These are phyloP conservation scores for Colletotrichum brevisporum DNA, from an alignment of 2,329 filamentous ascomycete genomes.

Conservation along the genomic window DNA sequence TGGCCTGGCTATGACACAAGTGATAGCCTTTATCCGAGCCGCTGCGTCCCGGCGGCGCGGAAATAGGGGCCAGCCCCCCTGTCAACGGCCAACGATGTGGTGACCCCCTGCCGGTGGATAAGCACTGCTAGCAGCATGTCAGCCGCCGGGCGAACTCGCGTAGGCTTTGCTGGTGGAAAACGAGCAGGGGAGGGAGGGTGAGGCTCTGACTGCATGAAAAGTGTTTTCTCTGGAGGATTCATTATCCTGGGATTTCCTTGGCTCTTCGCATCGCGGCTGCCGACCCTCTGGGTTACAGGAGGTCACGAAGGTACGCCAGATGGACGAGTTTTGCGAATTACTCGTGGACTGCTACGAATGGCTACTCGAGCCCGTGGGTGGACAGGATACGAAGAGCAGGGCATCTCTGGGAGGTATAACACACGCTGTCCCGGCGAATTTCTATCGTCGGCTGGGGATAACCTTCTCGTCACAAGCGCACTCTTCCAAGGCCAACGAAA, in stretches of 20 bases:
- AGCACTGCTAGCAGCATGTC: conserved; percentile 13
- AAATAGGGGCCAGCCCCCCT: background rate
- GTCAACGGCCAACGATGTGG: conserved; percentile 12
- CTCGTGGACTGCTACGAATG: conserved; percentile 2
- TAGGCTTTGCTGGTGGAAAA: background rate
- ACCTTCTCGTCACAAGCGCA: background rate
- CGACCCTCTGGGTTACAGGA: too few species aligned
- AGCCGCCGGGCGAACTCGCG: background rate
- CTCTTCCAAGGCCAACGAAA: background rate
- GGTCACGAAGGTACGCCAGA: background rate
- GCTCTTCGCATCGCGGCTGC: too few species aligned
- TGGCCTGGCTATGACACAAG: background rate
- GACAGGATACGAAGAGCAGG: background rate
- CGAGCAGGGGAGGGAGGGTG: too few species aligned
- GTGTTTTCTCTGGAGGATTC: background rate
- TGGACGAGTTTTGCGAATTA: conserved; percentile 7
- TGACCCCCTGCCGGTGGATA: background rate
- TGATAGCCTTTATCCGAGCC: background rate
- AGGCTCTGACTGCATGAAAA: background rate
- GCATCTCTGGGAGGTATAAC: background rate
- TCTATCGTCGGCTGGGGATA: background rate
- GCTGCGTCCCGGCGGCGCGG: background rate
- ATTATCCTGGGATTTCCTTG: background rate
- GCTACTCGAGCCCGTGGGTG: background rate
- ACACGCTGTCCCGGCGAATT: background rate